phyloP scores from a whole-genome alignment of 257 asterid species.

The Nicotiana paniculata region DNA sequence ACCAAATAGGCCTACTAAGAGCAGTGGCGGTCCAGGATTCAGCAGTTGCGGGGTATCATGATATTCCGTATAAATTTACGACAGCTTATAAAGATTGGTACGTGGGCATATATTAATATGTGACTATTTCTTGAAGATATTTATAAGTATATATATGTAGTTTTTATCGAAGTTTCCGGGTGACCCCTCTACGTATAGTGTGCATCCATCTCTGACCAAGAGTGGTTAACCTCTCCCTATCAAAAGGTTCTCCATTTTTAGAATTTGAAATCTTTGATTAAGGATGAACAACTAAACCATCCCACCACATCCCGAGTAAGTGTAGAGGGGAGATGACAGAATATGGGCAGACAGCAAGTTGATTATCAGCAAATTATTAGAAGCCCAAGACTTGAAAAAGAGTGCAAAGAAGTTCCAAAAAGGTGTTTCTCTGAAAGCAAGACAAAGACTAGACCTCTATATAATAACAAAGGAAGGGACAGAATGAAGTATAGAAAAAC shows the following conservation, averaged over 20 bases:
- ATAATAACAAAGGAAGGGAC: constrained; percentile 34
- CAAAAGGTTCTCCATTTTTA: neutral
- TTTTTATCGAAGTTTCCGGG: too few relatives aligned
- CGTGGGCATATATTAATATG: too few relatives aligned
- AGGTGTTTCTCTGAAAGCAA: constrained; percentile 16
- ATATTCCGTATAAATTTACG: too few relatives aligned
- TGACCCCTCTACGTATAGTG: too few relatives aligned
- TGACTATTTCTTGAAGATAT: too few relatives aligned
- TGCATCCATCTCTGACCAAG: too few relatives aligned
- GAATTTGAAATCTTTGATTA: neutral
- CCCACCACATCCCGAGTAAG: neutral
- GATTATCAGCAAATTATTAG: constrained; percentile 24
- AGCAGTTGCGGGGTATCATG: too few relatives aligned
- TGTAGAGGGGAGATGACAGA: neutral
- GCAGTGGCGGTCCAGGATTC: too few relatives aligned
- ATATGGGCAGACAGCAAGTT: constrained; percentile 11
- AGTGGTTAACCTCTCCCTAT: neutral
- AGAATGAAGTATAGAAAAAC: constrained; percentile 18
- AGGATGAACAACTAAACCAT: too few relatives aligned
- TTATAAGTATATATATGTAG: too few relatives aligned
- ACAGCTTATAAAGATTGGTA: too few relatives aligned
- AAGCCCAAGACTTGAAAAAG: constrained; percentile 13
- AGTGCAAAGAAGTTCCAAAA: constrained; percentile 26
- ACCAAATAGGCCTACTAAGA: neutral
- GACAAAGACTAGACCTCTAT: constrained; percentile 46